A percentile compares a stretch with the other conserved stretches of the same genome.
Evolutionary conservation across 495 filamentous ascomycete species (phyloP).

Genomic region (Podospora anserina): DNA sequence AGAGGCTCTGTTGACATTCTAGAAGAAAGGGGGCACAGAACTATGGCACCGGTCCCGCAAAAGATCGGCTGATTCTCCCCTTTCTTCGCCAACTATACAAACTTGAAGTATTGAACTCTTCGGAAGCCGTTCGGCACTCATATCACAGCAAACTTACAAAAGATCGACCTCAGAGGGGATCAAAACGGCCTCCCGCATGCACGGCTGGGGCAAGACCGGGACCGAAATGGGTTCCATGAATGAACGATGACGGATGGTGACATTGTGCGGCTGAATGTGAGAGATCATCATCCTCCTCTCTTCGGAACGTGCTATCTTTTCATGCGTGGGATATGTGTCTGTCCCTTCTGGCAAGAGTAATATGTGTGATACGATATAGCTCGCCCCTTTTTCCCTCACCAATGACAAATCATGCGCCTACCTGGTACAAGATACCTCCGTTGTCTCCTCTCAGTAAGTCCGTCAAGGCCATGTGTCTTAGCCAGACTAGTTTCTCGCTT

Average conservation of each 20-base stretch:
- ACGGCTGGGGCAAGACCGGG: background rate
- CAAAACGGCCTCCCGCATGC: background rate
- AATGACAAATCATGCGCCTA: background rate
- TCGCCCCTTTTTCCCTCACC: background rate
- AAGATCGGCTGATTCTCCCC: background rate
- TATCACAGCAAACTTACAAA: background rate
- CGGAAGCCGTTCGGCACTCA: background rate
- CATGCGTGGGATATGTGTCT: background rate
- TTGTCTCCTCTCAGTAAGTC: background rate
- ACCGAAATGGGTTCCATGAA: background rate
- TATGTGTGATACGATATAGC: background rate
- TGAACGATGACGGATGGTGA: background rate
- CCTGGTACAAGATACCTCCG: background rate
- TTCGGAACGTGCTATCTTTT: too few relatives aligned
- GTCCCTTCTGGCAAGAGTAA: background rate
- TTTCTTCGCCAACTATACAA: background rate
- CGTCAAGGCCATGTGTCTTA: too few relatives aligned
- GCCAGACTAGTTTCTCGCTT: background rate
- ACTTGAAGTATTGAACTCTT: background rate
- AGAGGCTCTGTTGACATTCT: too few relatives aligned
- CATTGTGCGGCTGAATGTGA: background rate
- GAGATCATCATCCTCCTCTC: background rate
- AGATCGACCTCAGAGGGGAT: background rate
- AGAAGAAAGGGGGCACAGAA: too few relatives aligned
- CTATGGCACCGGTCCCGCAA: too few relatives aligned